These are phyloP conservation scores for Phanerochaete carnosa DNA, from an alignment of 768 basidiomycete species.

Conservation along the genomic window DNA sequence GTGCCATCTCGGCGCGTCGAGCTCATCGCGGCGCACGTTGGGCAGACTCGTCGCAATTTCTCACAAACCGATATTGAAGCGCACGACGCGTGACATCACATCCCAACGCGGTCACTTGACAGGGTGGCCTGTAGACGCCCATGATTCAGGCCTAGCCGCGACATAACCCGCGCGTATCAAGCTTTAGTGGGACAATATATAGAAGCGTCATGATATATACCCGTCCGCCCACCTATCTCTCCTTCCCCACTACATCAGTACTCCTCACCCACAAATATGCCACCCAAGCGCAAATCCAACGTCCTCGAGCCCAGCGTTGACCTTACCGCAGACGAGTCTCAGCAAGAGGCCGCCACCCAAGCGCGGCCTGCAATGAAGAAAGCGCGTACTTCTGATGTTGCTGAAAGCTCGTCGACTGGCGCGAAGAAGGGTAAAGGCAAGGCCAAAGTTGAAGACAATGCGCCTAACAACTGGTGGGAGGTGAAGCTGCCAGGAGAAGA, in stretches of 20 bases:
- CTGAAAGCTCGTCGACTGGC: constrained; percentile 17
- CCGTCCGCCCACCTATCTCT: not conserved
- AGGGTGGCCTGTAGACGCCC: not conserved
- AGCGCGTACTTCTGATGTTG: constrained; percentile 24
- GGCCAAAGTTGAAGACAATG: constrained; percentile 15
- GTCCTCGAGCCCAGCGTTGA: constrained; percentile 13
- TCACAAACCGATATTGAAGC: no score
- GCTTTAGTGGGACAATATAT: not conserved
- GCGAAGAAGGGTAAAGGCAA: constrained; percentile 22
- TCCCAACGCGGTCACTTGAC: not conserved
- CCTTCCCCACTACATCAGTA: not conserved
- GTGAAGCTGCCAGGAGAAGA: constrained; percentile 39
- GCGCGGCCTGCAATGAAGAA: constrained; percentile 28
- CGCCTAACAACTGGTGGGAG: constrained; percentile 32
- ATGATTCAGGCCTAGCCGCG: not conserved
- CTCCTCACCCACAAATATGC: constrained; percentile 21
- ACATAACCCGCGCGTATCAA: not conserved
- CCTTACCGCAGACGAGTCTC: constrained; percentile 6
- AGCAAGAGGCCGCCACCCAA: constrained; percentile 15
- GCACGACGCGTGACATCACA: not conserved
- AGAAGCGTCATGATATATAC: not conserved
- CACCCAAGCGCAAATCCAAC: constrained; percentile 41
- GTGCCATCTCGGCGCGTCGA: no score
- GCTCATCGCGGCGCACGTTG: no score
- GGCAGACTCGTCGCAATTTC: no score